Conservation (phyloP, 208 protist genomes). For the Leishmania lainsoni region DNA sequence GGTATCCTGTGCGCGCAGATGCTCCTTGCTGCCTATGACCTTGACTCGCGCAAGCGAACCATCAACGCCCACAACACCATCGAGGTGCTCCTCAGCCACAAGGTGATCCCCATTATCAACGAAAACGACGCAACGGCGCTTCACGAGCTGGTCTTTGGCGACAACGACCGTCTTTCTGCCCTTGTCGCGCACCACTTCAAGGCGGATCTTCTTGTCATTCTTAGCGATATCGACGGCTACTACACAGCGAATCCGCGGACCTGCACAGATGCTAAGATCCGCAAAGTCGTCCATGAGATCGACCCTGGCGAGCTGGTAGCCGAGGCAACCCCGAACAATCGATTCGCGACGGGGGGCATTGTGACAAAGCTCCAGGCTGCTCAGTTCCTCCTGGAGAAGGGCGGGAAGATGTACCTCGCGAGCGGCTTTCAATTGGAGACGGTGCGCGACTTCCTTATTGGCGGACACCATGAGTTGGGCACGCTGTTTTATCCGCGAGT, state of each 20-base stretch:
- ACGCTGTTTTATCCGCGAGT: slow-evolving; percentile 21
- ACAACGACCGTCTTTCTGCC: slow-evolving; percentile 67
- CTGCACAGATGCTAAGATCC: slow-evolving; percentile 33
- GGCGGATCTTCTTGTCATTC: slow-evolving; percentile 71
- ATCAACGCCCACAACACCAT: slow-evolving; percentile 55
- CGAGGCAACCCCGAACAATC: slow-evolving; percentile 35
- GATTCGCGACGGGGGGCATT: slow-evolving; percentile 39
- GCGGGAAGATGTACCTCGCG: slow-evolving; percentile 34
- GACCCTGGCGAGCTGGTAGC: slow-evolving; percentile 21
- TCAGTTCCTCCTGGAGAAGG: slow-evolving; percentile 31
- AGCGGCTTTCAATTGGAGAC: slow-evolving; percentile 33
- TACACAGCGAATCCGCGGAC: slow-evolving; percentile 52
- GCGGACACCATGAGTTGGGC: slow-evolving; percentile 18
- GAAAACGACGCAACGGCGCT: slow-evolving; percentile 43
- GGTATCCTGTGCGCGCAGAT: slow-evolving; percentile 47
- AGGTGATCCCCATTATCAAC: slow-evolving; percentile 67
- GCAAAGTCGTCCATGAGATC: slow-evolving; percentile 25
- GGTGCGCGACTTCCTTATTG: slow-evolving; percentile 27
- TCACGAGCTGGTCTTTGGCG: slow-evolving; percentile 49
- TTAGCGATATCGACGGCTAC: slow-evolving; percentile 90
- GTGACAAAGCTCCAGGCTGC: slow-evolving; percentile 50
- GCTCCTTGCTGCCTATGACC: slow-evolving; percentile 64
- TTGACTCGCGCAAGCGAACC: slow-evolving; percentile 61
- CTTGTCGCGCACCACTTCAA: slow-evolving; percentile 69
- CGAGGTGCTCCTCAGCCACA: slow-evolving; percentile 42